Evolutionary conservation across 2,329 filamentous ascomycete species (phyloP).

Genomic region (Fusarium sp.): DNA sequence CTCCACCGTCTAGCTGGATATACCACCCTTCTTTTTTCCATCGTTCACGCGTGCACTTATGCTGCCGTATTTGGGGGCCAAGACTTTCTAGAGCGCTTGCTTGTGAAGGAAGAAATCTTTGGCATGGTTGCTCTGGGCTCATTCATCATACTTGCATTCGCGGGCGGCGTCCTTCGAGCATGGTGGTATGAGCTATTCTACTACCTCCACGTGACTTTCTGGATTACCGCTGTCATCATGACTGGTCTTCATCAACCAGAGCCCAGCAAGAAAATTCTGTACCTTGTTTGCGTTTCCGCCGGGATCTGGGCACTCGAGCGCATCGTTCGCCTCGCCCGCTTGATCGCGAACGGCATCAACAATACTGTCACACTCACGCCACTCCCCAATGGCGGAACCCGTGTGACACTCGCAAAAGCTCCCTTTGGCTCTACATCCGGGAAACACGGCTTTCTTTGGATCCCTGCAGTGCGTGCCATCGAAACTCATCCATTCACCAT

Average conservation of each 20-base stretch:
- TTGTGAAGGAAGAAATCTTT: conserved; percentile 55
- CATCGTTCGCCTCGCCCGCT: conserved; percentile 57
- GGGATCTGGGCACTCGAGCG: conserved; percentile 64
- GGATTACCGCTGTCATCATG: conserved; percentile 59
- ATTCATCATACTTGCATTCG: conserved; percentile 58
- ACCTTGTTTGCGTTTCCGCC: conserved; percentile 56
- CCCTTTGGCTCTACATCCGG: conserved; percentile 61
- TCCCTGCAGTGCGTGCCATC: conserved; percentile 65
- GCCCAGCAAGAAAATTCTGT: conserved; percentile 54
- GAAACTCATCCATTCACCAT: conserved; percentile 75
- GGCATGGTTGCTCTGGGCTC: conserved; percentile 61
- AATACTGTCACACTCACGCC: conserved; percentile 65
- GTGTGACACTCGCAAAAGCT: conserved; percentile 64
- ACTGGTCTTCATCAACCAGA: conserved; percentile 64
- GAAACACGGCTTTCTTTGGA: conserved; percentile 73
- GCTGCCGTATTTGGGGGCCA: conserved; percentile 53
- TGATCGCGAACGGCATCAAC: conserved; percentile 59
- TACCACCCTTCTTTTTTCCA: conserved; percentile 57
- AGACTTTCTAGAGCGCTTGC: conserved; percentile 48
- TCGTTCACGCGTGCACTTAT: conserved; percentile 61
- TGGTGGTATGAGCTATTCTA: conserved; percentile 68
- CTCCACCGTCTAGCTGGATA: conserved; percentile 66
- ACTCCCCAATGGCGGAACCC: conserved; percentile 64
- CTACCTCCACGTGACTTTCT: conserved; percentile 62
- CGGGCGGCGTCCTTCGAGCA: conserved; percentile 56